phyloP scores from a whole-genome alignment of 495 filamentous ascomycete species.

The Xylaria bambusicola region DNA sequence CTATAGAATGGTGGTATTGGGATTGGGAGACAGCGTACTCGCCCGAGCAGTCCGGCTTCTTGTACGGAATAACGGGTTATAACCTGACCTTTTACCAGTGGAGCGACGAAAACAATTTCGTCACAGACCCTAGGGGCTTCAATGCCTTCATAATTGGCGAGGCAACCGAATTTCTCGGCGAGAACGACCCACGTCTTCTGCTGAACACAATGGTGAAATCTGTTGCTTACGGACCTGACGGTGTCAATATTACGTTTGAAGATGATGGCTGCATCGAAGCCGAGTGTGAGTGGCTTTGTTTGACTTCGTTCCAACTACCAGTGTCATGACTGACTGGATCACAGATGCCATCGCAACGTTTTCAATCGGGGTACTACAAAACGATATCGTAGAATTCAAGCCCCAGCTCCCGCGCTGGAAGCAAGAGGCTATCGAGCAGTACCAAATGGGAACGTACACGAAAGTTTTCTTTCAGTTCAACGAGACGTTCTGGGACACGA shows the following conservation, averaged over 20 bases:
- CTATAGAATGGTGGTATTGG: constrained; percentile 59
- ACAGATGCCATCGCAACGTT: constrained; percentile 41
- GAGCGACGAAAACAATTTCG: constrained; percentile 64
- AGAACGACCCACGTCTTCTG: constrained; percentile 59
- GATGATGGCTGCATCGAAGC: constrained; percentile 64
- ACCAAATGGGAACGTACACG: constrained; percentile 76
- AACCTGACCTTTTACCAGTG: constrained; percentile 42
- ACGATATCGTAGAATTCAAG: constrained; percentile 59
- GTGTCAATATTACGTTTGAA: constrained; percentile 58
- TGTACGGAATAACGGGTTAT: constrained; percentile 36
- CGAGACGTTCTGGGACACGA: constrained; percentile 67
- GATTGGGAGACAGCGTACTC: constrained; percentile 60
- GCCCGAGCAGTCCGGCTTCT: constrained; percentile 40
- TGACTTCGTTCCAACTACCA: constrained; percentile 50
- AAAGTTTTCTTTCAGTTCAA: constrained; percentile 78
- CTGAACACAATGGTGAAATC: constrained; percentile 62
- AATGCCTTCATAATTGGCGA: constrained; percentile 62
- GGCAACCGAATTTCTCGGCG: constrained; percentile 60
- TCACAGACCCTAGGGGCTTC: constrained; percentile 69
- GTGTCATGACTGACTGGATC: background rate
- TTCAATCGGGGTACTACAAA: constrained; percentile 67
- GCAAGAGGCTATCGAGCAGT: constrained; percentile 61
- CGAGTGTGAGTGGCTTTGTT: constrained; percentile 48
- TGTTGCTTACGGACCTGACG: constrained; percentile 55
- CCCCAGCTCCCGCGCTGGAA: constrained; percentile 70